phyloP scores from a whole-genome alignment of 2,329 filamentous ascomycete genomes.

The Sporothrix euskadiensis region DNA sequence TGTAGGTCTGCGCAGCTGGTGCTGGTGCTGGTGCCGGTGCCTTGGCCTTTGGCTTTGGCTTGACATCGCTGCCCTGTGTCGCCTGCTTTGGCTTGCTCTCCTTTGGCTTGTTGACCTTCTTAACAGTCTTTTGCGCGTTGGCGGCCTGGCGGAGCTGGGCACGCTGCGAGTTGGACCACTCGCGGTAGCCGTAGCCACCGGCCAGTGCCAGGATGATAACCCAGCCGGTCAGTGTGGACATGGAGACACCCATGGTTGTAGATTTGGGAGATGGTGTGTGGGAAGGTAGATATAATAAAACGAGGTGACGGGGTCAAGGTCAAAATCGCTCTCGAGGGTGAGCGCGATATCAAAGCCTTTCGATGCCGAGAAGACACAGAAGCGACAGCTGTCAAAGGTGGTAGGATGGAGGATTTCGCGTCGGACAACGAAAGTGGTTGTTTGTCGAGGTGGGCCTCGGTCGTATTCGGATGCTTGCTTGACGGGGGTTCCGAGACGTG shows the following conservation, averaged over 20 bases:
- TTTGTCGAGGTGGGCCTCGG: conserved; percentile 9
- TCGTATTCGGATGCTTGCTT: not conserved
- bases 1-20: conserved; percentile 30
- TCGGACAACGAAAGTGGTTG: conserved; percentile 12
- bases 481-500: conserved; percentile 9
- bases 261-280: not conserved
- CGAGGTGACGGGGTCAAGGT: not conserved
- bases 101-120: conserved; percentile 41
- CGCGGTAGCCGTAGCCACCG: conserved; percentile 35
- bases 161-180: conserved; percentile 35
- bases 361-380: conserved; percentile 6
- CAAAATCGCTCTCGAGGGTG: not conserved
- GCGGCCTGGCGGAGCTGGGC: conserved; percentile 38
- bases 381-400: not conserved
- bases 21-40: conserved; percentile 32
- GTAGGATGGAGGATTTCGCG: not conserved
- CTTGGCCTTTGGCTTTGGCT: conserved; percentile 43
- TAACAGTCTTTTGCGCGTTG: conserved; percentile 38
- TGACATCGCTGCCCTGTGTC: conserved; percentile 41
- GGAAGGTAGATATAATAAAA: not conserved
- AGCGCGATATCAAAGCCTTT: not conserved
- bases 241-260: conserved; percentile 40
- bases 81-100: conserved; percentile 33
- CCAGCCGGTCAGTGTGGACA: conserved; percentile 43
- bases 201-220: conserved; percentile 36